Conservation (phyloP, 2,329 filamentous ascomycete genomes). For the Talaromyces sp. region DNA sequence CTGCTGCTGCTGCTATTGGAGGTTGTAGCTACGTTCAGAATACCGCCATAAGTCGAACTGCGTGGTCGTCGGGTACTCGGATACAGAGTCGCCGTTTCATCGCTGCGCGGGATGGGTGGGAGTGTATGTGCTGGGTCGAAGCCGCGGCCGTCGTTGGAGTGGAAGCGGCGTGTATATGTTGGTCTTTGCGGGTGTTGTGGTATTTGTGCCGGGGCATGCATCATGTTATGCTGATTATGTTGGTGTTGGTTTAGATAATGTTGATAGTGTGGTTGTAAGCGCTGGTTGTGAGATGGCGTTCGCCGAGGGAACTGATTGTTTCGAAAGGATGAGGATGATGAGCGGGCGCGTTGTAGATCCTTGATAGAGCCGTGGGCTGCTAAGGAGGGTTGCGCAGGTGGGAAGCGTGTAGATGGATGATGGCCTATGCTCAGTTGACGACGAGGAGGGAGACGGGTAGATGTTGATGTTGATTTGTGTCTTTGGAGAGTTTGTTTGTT, state of each 20-base stretch:
- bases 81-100: conserved; percentile 34
- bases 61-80: conserved; percentile 33
- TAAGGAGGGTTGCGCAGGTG: background rate
- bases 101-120: conserved; percentile 26
- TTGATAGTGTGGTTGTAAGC: background rate
- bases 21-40: background rate
- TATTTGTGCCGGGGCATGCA: background rate
- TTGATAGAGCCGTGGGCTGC: conserved; percentile 1
- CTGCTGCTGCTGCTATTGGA: too few relatives aligned
- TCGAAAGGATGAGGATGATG: background rate
- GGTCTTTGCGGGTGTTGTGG: background rate
- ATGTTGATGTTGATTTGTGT: background rate
- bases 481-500: background rate
- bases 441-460: background rate
- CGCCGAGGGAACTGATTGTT: background rate
- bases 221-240: conserved; percentile 5
- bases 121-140: conserved; percentile 23
- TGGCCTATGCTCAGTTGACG: background rate
- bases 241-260: conserved; percentile 6
- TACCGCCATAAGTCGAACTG: conserved; percentile 31
- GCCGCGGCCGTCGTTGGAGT: conserved; percentile 19
- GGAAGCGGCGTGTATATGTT: conserved; percentile 15
- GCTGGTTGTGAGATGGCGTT: background rate
- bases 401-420: background rate
- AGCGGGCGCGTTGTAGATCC: background rate